Percentiles rank a stretch among this genome's conserved stretches.
phyloP scores from a whole-genome alignment of 116 monocot genomes.

The Zostera marina region DNA sequence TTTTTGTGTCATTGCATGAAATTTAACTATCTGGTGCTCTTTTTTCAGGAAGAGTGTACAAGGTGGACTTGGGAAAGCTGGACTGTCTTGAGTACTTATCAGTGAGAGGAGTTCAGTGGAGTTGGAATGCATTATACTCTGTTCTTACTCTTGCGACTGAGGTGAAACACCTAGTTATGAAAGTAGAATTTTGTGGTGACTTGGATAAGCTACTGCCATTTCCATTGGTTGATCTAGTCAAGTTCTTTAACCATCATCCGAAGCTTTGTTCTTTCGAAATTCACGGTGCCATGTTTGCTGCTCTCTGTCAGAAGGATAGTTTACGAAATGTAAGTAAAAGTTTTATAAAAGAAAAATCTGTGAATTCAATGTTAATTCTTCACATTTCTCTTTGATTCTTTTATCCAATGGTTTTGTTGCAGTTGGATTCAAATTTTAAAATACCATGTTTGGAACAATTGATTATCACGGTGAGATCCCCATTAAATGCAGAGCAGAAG shows the following conservation, averaged over 20 bases:
- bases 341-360: too few relatives aligned
- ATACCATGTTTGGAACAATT: conserved; percentile 77
- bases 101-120: conserved; percentile 83
- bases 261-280: conserved; percentile 76
- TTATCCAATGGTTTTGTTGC: conserved; percentile 7
- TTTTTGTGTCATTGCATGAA: too few relatives aligned
- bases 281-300: conserved; percentile 94
- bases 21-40: background rate
- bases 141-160: conserved; percentile 48
- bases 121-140: conserved; percentile 59
- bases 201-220: conserved; percentile 55
- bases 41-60: conserved; percentile 44
- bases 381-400: background rate
- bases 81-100: conserved; percentile 42
- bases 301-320: conserved; percentile 79
- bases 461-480: conserved; percentile 67
- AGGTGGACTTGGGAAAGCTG: conserved; percentile 60
- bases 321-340: conserved; percentile 64
- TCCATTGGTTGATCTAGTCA: conserved; percentile 69
- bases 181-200: conserved; percentile 85
- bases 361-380: background rate
- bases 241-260: conserved; percentile 78
- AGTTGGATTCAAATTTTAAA: conserved; percentile 51
- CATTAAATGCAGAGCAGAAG: conserved; percentile 88
- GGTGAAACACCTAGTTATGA: conserved; percentile 74